Evolutionary conservation across 2,329 filamentous ascomycete genomes (phyloP), one percentile per base, ranked within the genome.

Genomic region (Talaromyces sp.): DNA sequence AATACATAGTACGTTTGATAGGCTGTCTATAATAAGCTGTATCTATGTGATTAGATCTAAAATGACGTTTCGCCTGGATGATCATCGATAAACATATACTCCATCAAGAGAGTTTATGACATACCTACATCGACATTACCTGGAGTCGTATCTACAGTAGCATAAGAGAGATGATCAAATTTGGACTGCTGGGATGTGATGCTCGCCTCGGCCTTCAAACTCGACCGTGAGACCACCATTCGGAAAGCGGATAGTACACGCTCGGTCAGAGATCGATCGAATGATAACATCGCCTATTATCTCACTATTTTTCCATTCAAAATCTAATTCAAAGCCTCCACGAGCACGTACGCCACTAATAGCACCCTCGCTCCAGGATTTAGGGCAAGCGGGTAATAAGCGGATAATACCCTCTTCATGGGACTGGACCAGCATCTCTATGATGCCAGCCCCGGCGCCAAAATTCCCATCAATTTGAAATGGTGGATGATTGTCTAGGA

Each of bases 401-500:
- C 71, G 68, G 61, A 79, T 70, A 39, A 72, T 69, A 15, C 71
- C 70, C 47, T 76, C 68, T 22, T 71, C 61, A 71, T 50, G 72
- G 69, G 67, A 73, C 67, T 83, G 80, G 11, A 82, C 65, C n/a
- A 82, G 67, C 70, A 78, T 79, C 69, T 83, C 81, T 0, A 78
- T 67, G 11, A 83, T 77, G 0, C 77, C 81, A 11, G 78, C 77
- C n/a, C 77, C 76, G 1, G 77, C 78, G 1, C 81, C 82, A 63
- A 83, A 80, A 62, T 83, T 84, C 0, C 81, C 81, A 67, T 84
- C 81, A 25, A 82, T 81, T 65, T 83, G 81, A 67, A 83, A 83
- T 57, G 3, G 76, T 73, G 80, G 80, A 52, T 81, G 80, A 8
- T 74, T 77, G 60, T 83, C 81, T 2, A 83, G 68, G 63, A 83